These are phyloP conservation scores for Heliamphora pulchella DNA, from an alignment of 179 eudicot species.

Conservation along the genomic window DNA sequence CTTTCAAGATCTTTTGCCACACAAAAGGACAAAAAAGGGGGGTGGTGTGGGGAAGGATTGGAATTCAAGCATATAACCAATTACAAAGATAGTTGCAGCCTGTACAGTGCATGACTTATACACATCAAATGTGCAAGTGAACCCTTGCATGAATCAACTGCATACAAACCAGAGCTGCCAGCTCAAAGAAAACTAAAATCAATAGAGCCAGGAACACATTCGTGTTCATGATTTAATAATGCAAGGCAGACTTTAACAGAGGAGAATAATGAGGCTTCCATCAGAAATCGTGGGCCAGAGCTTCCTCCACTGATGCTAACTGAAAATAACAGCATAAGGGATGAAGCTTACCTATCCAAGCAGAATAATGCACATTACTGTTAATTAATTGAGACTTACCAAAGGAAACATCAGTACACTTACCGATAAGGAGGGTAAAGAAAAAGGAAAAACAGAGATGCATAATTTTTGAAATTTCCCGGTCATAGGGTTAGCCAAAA, in stretches of 20 bases:
- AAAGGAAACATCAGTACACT: no score
- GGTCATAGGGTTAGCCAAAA: not conserved
- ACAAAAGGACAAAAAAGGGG: not conserved
- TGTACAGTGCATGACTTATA: no score
- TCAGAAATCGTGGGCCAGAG: not conserved
- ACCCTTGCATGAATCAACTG: no score
- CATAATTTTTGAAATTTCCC: not conserved
- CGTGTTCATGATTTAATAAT: no score
- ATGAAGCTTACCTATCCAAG: not conserved
- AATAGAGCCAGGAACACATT: no score
- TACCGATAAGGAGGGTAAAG: no score
- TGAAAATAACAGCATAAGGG: not conserved
- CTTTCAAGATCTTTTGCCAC: not conserved
- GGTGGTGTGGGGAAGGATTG: no score
- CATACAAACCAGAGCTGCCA: no score
- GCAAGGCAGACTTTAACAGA: not conserved
- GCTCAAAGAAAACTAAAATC: no score
- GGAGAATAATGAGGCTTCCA: not conserved
- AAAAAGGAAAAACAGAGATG: not conserved
- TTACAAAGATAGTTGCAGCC: no score
- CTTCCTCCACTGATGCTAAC: not conserved
- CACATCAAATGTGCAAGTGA: no score
- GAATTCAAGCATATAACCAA: no score
- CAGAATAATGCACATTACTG: not conserved
- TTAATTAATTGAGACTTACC: not conserved